phyloP scores from a whole-genome alignment of 1,284 basidiomycete genomes.

The Cryptococcus sp. region DNA sequence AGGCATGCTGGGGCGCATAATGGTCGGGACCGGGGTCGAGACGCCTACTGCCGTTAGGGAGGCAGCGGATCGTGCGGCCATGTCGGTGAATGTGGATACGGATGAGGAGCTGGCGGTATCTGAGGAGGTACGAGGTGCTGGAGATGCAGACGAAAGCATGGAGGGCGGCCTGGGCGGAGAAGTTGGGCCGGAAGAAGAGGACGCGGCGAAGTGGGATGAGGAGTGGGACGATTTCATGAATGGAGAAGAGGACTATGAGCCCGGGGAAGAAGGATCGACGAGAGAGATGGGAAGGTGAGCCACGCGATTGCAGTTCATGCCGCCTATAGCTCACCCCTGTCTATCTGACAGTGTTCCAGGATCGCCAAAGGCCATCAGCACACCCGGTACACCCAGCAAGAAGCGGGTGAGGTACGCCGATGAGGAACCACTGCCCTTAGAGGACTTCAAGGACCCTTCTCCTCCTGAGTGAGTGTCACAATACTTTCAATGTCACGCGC shows the following conservation, averaged over 20 bases:
- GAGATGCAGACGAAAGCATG: conserved; percentile 21
- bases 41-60: background rate
- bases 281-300: no score
- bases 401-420: conserved; percentile 46
- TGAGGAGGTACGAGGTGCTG: conserved; percentile 42
- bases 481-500: no score
- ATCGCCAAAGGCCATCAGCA: background rate
- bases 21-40: background rate
- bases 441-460: conserved; percentile 34
- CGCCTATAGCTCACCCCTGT: background rate
- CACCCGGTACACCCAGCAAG: conserved; percentile 28
- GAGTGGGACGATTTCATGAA: conserved; percentile 25
- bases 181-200: conserved; percentile 8
- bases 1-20: background rate
- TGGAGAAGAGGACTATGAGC: conserved; percentile 22
- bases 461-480: conserved; percentile 14
- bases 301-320: no score
- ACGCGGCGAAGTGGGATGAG: conserved; percentile 1
- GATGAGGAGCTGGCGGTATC: conserved; percentile 16
- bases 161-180: conserved; percentile 29
- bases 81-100: background rate
- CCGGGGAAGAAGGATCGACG: background rate
- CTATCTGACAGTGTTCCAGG: no score
- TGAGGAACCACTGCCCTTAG: conserved; percentile 38
- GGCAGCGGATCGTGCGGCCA: background rate